Evolutionary conservation across 2,329 filamentous ascomycete genomes (phyloP), one percentile per base, ranked within the genome.

Genomic region (Trichoderma sp.): DNA sequence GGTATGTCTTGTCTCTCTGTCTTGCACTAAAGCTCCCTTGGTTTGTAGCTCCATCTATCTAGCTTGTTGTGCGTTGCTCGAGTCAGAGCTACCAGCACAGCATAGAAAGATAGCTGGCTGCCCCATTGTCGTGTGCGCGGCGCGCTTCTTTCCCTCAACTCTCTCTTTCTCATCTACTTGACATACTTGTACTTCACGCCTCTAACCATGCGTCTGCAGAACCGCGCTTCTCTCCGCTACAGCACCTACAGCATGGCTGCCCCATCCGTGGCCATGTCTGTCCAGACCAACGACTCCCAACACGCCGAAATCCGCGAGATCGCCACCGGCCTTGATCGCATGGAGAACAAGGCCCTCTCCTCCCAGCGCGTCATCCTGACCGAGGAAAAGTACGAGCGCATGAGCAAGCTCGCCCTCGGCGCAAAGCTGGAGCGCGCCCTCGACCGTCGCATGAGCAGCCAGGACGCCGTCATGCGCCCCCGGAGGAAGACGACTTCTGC

Each of bases 361-460:
- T 88, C 91, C 75, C 94, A 97, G 83, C 91, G 94, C 31, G 79
- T 80, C 53, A 85, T 89, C 68, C 88, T 94, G 72, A 91, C 85
- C 78, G 88, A 91, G 72, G 89, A 95, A 80, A 96, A 97, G 85
- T 88, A 86, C 24, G 92, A 93, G 76, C 90, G 91, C 78, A 85
- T 97, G 80, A 90, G 89, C 83, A 96, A 96, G 83, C 87, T 97
- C 70, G 94, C 94, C 47, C 87, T 97, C 64, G 92, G 94, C 59
- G 94, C 94, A 71, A 97, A 97, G 83, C 88, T 97, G 52, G 94
- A 97, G 79, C 89, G 94, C 71, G 94, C 94, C 27, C 88, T 97
- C 68, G 91, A 91, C 74, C 87, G 94, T 73, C 88, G 94, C 76
- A 96, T 97, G 94, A 91, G 88, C 33, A 83, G 92, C 74, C 94